Evolutionary conservation across 495 filamentous ascomycete species (phyloP).

Genomic region (Aspergillus nanangensis): DNA sequence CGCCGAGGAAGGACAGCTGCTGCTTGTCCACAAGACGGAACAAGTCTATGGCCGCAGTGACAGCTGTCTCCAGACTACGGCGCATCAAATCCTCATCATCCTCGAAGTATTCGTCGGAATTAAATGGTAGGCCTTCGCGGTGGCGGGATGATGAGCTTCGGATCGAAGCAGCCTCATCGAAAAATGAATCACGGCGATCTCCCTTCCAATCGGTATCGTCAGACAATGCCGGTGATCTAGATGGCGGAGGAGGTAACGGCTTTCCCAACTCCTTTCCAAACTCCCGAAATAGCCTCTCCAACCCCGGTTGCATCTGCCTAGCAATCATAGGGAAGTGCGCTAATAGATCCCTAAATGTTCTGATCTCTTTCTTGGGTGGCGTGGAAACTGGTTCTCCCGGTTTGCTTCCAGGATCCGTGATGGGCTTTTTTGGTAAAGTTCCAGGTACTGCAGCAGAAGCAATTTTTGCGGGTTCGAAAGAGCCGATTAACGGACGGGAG

Average conservation of each 20-base stretch:
- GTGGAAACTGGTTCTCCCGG: constrained; percentile 30
- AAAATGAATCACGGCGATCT: constrained; percentile 18
- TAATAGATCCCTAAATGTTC: constrained; percentile 83
- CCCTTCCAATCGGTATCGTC: constrained; percentile 22
- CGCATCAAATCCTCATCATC: constrained; percentile 88
- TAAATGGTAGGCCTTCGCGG: constrained; percentile 39
- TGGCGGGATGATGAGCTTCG: constrained; percentile 32
- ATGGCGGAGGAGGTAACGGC: constrained; percentile 73
- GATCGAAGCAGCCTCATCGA: constrained; percentile 31
- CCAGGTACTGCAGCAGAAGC: constrained; percentile 54
- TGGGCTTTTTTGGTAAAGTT: constrained; percentile 25
- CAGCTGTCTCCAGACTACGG: constrained; percentile 79
- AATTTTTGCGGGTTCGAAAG: constrained; percentile 69
- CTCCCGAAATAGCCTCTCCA: constrained; percentile 86
- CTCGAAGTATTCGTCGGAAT: constrained; percentile 53
- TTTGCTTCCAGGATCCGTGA: constrained; percentile 26
- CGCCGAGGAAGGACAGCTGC: constrained; percentile 84
- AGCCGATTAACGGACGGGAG: constrained; percentile 83
- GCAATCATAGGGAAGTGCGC: constrained; percentile 95
- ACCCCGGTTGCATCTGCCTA: constrained; percentile 87
- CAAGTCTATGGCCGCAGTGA: constrained; percentile 89
- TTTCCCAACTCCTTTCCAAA: constrained; percentile 83
- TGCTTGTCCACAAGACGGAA: constrained; percentile 96
- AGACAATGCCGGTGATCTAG: constrained; percentile 43
- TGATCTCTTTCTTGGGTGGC: constrained; percentile 81